Evolutionary conservation across 208 protist species (phyloP).

Genomic region (Crithidia fasciculata): DNA sequence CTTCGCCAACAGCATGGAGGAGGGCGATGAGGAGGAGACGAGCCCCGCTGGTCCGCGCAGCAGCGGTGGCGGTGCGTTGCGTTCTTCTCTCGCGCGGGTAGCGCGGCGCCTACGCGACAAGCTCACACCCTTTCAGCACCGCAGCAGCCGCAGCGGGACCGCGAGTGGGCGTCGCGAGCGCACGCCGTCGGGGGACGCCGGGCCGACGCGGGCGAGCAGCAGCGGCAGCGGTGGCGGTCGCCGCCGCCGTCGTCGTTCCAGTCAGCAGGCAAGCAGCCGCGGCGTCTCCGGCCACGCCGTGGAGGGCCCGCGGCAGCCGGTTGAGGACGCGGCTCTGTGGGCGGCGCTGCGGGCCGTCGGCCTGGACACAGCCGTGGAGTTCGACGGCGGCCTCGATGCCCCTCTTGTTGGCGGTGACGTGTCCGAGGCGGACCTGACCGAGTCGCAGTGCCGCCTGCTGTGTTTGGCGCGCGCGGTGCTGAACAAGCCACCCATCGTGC

Average conservation of each 20-base stretch:
- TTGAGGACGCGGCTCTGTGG: conserved; percentile 57
- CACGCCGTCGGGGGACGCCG: neutral
- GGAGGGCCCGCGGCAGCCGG: conserved; percentile 16
- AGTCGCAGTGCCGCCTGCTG: conserved; percentile 93
- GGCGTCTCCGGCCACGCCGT: neutral
- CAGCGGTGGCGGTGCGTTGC: neutral
- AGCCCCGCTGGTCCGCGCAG: neutral
- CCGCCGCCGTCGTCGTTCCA: conserved; percentile 3
- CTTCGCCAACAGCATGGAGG: conserved; percentile 14
- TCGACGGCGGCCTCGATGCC: conserved; percentile 57
- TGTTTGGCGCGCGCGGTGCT: conserved; percentile 95
- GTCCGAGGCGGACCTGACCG: conserved; percentile 69
- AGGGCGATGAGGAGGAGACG: neutral
- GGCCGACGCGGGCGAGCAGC: neutral
- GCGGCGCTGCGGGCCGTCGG: conserved; percentile 47
- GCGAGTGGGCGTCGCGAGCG: neutral
- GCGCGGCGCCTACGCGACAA: conserved; percentile 17
- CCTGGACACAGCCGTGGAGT: conserved; percentile 37
- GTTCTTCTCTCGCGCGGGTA: neutral
- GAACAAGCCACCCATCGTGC: conserved; percentile 80
- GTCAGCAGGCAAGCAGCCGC: conserved; percentile 1
- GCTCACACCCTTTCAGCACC: conserved; percentile 5
- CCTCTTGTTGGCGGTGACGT: conserved; percentile 46
- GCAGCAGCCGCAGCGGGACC: neutral
- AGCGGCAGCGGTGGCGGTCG: neutral